These are phyloP conservation scores for Leavenworthia alabamica DNA, from an alignment of 345 rosid species.

Conservation along the genomic window DNA sequence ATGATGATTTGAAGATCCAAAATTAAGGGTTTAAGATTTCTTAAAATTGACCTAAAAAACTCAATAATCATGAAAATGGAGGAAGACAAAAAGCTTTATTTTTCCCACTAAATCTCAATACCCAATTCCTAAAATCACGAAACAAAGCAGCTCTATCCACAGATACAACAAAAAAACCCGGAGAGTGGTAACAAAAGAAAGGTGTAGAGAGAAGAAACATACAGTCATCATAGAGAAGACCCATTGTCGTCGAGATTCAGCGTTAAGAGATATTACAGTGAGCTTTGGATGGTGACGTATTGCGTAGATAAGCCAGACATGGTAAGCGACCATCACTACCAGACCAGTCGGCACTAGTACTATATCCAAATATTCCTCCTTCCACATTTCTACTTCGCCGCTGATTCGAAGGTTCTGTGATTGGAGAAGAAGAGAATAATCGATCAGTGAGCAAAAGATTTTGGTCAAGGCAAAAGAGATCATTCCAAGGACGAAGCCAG, in stretches of 20 bases:
- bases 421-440: slow-evolving; percentile 5
- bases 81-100: too few species aligned
- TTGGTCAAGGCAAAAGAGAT: background rate
- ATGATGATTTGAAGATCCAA: background rate
- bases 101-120: too few species aligned
- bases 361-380: slow-evolving; percentile 33
- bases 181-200: too few species aligned
- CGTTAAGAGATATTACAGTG: slow-evolving; percentile 61
- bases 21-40: too few species aligned
- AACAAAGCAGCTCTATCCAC: background rate
- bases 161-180: too few species aligned
- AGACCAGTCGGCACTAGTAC: slow-evolving; percentile 42
- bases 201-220: slow-evolving; percentile 19
- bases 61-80: background rate
- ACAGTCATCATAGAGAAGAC: slow-evolving; percentile 70
- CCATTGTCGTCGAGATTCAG: slow-evolving; percentile 84
- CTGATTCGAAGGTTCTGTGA: background rate
- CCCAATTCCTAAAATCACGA: background rate
- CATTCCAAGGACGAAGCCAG: background rate
- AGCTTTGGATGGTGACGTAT: slow-evolving; percentile 30
- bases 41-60: background rate
- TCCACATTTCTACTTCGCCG: slow-evolving; percentile 21
- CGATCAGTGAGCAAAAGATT: too few species aligned
- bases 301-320: slow-evolving; percentile 41
- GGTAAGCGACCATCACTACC: slow-evolving; percentile 35